Conservation (phyloP, 371 early-diverging fungal species). For the Mortierella sp. region DNA sequence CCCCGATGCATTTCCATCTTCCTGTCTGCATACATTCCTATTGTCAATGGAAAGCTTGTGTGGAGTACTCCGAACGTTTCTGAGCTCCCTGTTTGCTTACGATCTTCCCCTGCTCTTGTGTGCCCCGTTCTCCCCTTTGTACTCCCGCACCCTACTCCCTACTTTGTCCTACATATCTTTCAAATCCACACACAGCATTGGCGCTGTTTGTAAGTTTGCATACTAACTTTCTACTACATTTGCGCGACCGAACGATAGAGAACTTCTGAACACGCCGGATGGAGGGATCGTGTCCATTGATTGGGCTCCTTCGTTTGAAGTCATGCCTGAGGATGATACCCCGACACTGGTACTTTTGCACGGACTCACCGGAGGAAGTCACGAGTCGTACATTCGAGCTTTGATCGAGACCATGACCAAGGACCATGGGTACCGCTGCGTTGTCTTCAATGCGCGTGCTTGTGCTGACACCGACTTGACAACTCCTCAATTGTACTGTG, state of each 20-base stretch:
- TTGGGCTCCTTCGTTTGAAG: conserved; percentile 75
- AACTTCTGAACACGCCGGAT: conserved; percentile 63
- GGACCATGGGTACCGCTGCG: conserved; percentile 74
- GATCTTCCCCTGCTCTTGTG: too few relatives aligned
- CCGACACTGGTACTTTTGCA: conserved; percentile 85
- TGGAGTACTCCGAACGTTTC: too few relatives aligned
- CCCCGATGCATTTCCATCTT: too few relatives aligned
- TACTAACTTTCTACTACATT: not conserved
- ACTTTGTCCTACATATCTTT: too few relatives aligned
- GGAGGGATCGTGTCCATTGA: conserved; percentile 90
- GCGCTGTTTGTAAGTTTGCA: not conserved
- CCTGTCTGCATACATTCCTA: too few relatives aligned
- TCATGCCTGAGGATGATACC: conserved; percentile 60
- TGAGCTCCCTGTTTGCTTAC: too few relatives aligned
- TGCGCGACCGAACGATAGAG: conserved; percentile 6
- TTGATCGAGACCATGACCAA: conserved; percentile 69
- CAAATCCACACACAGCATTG: too few relatives aligned
- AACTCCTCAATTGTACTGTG: conserved; percentile 85
- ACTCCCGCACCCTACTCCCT: too few relatives aligned
- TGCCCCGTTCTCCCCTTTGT: too few relatives aligned
- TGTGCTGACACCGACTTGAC: conserved; percentile 82
- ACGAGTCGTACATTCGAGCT: conserved; percentile 87
- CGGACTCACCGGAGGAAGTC: conserved; percentile 91
- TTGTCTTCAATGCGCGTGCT: conserved; percentile 91
- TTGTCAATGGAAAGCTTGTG: too few relatives aligned